Conservation (phyloP, 306 rosid genomes). For the Quercus cerris region DNA sequence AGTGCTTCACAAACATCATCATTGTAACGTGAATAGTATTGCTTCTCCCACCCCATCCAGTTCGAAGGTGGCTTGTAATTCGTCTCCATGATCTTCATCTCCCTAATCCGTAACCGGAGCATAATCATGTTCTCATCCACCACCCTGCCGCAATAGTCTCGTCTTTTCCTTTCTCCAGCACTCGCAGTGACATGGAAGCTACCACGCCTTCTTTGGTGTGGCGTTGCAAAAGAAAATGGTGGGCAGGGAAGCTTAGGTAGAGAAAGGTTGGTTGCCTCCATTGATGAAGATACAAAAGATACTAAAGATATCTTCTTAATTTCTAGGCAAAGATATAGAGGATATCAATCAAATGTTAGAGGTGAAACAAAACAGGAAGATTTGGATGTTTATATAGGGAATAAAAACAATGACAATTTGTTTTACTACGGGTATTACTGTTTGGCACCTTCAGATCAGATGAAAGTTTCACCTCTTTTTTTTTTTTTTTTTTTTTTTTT, state of each 20-base stretch:
- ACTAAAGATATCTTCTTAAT: background rate
- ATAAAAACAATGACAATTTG: background rate
- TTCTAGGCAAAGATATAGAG: background rate
- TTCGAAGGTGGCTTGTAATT: background rate
- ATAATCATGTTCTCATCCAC: constrained; percentile 39
- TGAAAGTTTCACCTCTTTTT: background rate
- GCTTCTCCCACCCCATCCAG: constrained; percentile 34
- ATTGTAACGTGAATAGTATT: constrained; percentile 2
- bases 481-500: too few relatives aligned
- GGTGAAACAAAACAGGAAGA: background rate
- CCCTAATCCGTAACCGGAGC: constrained; percentile 25
- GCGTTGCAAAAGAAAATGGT: background rate
- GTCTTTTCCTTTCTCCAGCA: background rate
- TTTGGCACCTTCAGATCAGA: background rate
- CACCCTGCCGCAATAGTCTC: background rate
- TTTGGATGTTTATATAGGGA: background rate
- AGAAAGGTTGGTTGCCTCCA: constrained; percentile 11
- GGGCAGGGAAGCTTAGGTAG: constrained; percentile 2
- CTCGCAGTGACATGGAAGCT: background rate
- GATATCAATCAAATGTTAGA: background rate
- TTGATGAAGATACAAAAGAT: background rate
- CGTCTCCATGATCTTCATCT: constrained; percentile 26
- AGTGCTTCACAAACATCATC: constrained; percentile 26
- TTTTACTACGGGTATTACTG: background rate
- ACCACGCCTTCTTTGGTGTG: background rate